A percentile compares a stretch with the other conserved stretches of the same genome.
phyloP scores from a whole-genome alignment of 225 moss, liverwort and hornwort species.

The Lunularia cruciata region DNA sequence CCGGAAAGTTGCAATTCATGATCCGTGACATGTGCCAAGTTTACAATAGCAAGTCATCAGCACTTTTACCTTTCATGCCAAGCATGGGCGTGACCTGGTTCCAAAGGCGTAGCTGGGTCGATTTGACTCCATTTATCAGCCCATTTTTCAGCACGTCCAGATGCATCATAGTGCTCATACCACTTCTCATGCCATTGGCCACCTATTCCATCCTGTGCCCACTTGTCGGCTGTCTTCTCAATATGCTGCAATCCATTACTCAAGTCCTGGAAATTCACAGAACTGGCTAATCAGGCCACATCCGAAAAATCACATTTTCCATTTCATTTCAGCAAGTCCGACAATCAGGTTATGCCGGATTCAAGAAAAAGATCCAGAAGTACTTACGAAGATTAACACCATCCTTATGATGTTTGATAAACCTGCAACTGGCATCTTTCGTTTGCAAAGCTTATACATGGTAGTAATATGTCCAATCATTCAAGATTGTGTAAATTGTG shows the following conservation, averaged over 20 bases:
- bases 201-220: constrained; percentile 75
- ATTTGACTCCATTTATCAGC: constrained; percentile 97
- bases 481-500: too few species aligned
- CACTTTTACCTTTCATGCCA: constrained; percentile 83
- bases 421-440: too few species aligned
- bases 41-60: neutral
- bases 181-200: constrained; percentile 98
- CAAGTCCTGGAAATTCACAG: constrained; percentile 47
- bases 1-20: too few species aligned
- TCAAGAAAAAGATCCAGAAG: too few species aligned
- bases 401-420: neutral
- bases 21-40: too few species aligned
- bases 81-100: constrained; percentile 88
- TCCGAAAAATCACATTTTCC: too few species aligned
- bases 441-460: too few species aligned
- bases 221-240: constrained; percentile 90
- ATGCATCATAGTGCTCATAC: constrained; percentile 92
- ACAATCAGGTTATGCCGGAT: too few species aligned
- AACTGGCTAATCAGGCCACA: neutral
- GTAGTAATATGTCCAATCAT: too few species aligned
- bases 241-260: constrained; percentile 72
- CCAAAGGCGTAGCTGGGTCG: constrained; percentile 61
- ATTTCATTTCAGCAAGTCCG: too few species aligned
- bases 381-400: neutral
- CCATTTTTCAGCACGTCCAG: constrained; percentile 87